Conservation (phyloP, 345 rosid genomes). For the Angophora floribunda region DNA sequence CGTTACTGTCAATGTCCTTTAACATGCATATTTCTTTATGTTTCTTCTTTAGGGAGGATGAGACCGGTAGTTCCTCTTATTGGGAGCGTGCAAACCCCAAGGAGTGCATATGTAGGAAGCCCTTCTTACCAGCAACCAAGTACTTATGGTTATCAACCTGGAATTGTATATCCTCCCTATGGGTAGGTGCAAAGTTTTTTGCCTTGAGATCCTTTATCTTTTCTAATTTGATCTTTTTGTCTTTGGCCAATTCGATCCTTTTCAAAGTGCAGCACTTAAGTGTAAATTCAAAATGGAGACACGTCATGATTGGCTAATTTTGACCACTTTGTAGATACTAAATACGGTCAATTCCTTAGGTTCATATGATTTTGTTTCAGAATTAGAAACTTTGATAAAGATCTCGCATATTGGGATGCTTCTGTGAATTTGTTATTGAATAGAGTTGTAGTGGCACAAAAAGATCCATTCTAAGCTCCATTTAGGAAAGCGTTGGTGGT, state of each 20-base stretch:
- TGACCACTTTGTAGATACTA: not conserved
- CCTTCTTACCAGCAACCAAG: conserved; percentile 2
- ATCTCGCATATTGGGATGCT: not conserved
- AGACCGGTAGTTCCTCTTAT: conserved; percentile 9
- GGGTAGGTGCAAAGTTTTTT: conserved; percentile 4
- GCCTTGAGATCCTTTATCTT: not conserved
- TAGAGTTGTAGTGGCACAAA: not conserved
- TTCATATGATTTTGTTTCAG: not conserved
- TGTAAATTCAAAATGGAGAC: not conserved
- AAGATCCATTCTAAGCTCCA: not conserved
- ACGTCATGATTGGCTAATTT: not conserved
- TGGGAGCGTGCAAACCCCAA: conserved; percentile 9
- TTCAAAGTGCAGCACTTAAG: not conserved
- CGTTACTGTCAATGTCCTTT: not conserved
- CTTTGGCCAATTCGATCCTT: not conserved
- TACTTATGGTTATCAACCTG: conserved; percentile 13
- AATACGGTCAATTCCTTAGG: not conserved
- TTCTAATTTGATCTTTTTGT: not conserved
- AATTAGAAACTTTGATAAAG: not conserved
- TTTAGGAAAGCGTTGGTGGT: not conserved
- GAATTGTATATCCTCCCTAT: conserved; percentile 16
- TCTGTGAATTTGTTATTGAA: not conserved
- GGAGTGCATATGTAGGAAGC: conserved; percentile 3
- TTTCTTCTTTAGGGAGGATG: not conserved
- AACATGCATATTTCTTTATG: not conserved